Base-by-base conservation (phyloP, 495 filamentous ascomycete species). In the Podospora bellae-mahoneyi region DNA sequence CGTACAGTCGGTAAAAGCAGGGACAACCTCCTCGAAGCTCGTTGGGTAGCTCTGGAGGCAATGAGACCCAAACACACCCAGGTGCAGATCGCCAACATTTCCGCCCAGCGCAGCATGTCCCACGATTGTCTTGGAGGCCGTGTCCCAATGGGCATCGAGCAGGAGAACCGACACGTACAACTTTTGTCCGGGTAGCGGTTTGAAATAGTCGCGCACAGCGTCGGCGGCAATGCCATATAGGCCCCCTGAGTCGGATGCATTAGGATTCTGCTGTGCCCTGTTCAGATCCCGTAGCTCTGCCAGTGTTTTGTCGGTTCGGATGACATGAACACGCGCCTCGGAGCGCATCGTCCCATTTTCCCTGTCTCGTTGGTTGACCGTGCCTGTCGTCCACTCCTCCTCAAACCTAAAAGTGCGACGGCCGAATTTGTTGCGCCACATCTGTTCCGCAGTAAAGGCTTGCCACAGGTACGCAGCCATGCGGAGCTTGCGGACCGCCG, bases 381-480 rank as follows among this genome's bases (percentile, higher is more conserved):
- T 90, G 18, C 92, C 92, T 0, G 87, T 86, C 66, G 92, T 91
- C 94, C 94, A 97, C 71, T 94, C 92, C 76, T 97, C 94, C 65
- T 97, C 94, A 70, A 94, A 92, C 56, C 93, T 84, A 75, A 97
- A 97, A 59, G 88, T 91, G 26, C 94, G 86, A 28, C 94, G 85
- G 3, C 92, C 92, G 64, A 97, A 85, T 59, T 88, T 89, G 77
- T 94, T 90, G 67, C 92, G 91, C 77, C 86, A 90, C 93, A 97
- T 97, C 75, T 97, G 93, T 74, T 97, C 93, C 15, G 91, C 92
- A 0, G 94, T 97, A 74, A 95, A 97, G 7, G 93, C 92, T 76
- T 97, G 94, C 94, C 94, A 97, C 2, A 97, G 84, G 75, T 97
- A 96, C 19, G 92, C 93, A 26, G 92, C 89, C 88, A 93, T 96